phyloP scores from a whole-genome alignment of 352 stramenopile genomes.

The Phytophthora fragariaefolia region DNA sequence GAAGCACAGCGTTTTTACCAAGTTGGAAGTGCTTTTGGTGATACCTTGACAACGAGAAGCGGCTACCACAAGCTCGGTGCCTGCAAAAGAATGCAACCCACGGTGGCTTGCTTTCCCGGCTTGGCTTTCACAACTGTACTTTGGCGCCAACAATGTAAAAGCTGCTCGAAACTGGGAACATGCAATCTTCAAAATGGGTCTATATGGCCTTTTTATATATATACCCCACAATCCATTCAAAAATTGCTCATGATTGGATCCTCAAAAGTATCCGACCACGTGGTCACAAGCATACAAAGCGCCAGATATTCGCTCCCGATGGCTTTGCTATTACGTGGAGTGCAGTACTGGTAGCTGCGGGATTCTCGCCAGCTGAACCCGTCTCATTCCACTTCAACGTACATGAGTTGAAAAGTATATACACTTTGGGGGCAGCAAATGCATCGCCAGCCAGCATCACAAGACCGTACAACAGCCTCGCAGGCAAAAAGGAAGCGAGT shows the following conservation, averaged over 20 bases:
- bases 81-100: too few relatives aligned
- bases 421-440: conserved; percentile 12
- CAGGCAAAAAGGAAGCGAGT: conserved; percentile 9
- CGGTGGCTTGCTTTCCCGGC: too few relatives aligned
- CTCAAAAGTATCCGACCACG: not conserved
- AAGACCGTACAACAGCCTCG: not conserved
- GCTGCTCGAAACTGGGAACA: not conserved
- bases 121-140: too few relatives aligned
- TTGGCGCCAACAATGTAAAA: not conserved
- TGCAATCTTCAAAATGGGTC: not conserved
- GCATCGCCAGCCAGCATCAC: too few relatives aligned
- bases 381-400: conserved; percentile 27
- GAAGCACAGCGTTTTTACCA: too few relatives aligned
- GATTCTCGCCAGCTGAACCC: not conserved
- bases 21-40: too few relatives aligned
- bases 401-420: conserved; percentile 7
- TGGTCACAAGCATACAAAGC: not conserved
- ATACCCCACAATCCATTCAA: not conserved
- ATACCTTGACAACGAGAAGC: too few relatives aligned
- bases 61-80: too few relatives aligned
- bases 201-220: not conserved
- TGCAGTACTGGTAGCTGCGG: not conserved
- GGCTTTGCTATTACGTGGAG: not conserved
- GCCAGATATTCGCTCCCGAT: not conserved
- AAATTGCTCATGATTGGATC: not conserved